Base-by-base conservation (phyloP, 495 filamentous ascomycete genomes). In the Aspergillus nidulans region DNA sequence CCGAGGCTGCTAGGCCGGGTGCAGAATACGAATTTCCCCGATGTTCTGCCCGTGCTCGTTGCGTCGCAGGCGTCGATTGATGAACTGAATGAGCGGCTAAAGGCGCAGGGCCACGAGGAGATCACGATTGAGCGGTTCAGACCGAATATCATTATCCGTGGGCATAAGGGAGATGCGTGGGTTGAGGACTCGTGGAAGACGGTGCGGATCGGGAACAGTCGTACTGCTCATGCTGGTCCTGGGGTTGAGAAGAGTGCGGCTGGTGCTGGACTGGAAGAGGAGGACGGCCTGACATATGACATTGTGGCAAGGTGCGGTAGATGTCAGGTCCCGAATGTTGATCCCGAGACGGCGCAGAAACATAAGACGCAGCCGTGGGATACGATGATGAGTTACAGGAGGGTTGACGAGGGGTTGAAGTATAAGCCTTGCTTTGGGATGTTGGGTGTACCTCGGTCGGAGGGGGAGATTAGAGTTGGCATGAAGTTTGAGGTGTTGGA, bases 271-370 rank as follows among this genome's bases (percentile, higher is more conserved):
- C 30, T n/a, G 15, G 34, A 24, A 3, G n/a, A 18, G 15, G 15
- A 39, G 13, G 47, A 23, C 19, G 21, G 12, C 1, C 4, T 45
- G 30, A 55, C 68, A 36, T 42, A 81, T 38, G 80, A 84, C 64
- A 82, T 92, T 25, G 84, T 88, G 2, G 86, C 85, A 55, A 78
- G 88, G 15, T 91, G 87, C 15, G 79, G 82, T 6, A 81, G 92
- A 32, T 96, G 92, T 65, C 88, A 86, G 59, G 75, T 96, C 50
- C 92, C 92, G 10, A 96, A 96, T 66, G 86, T 92, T 3, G 78
- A 95, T 70, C 90, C 80, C 10, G 76, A 76, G 4, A 89, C 83
- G 2, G 92, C 88, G 1, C 58, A 77, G 16, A 84, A 83, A 57
- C 87, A 96, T 67, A 69, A 70, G 12, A 79, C 73, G 20, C 86